phyloP scores from a whole-genome alignment of 768 basidiomycete species.

The Neoboletus subvelutipes region DNA sequence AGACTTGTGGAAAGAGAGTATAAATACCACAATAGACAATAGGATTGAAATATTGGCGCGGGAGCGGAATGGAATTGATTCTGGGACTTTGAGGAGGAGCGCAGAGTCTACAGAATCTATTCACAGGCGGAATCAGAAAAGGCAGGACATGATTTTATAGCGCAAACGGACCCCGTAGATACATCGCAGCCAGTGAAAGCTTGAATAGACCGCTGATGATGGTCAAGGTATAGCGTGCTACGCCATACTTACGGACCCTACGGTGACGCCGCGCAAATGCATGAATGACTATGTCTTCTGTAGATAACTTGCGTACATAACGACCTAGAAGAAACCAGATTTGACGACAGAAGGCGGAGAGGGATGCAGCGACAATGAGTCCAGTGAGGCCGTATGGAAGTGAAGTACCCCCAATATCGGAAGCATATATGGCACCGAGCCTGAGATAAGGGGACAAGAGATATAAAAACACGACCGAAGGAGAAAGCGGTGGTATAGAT shows the following conservation, averaged over 20 bases:
- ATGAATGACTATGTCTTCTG: conserved; percentile 65
- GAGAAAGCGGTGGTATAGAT: conserved; percentile 48
- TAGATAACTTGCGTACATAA: conserved; percentile 61
- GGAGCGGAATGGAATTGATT: conserved; percentile 33
- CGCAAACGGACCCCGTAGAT: conserved; percentile 58
- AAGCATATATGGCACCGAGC: conserved; percentile 64
- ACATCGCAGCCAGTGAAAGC: conserved; percentile 56
- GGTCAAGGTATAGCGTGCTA: conserved; percentile 47
- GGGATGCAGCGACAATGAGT: conserved; percentile 51
- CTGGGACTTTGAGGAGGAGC: conserved; percentile 46
- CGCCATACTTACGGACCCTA: conserved; percentile 45
- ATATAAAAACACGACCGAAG: conserved; percentile 63
- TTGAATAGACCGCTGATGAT: conserved; percentile 44
- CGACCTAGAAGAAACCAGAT: conserved; percentile 78
- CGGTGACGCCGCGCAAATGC: conserved; percentile 55
- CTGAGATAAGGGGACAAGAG: conserved; percentile 68
- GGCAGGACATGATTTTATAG: background rate
- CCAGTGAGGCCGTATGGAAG: conserved; percentile 50
- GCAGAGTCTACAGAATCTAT: conserved; percentile 56
- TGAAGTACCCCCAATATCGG: conserved; percentile 44
- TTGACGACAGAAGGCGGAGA: conserved; percentile 62
- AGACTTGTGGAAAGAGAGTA: conserved; percentile 55
- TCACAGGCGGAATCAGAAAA: conserved; percentile 11
- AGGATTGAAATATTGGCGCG: conserved; percentile 41
- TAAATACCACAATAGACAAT: conserved; percentile 44